phyloP scores from a whole-genome alignment of 2,329 filamentous ascomycete species.

The Microcyclospora tardicrescens region DNA sequence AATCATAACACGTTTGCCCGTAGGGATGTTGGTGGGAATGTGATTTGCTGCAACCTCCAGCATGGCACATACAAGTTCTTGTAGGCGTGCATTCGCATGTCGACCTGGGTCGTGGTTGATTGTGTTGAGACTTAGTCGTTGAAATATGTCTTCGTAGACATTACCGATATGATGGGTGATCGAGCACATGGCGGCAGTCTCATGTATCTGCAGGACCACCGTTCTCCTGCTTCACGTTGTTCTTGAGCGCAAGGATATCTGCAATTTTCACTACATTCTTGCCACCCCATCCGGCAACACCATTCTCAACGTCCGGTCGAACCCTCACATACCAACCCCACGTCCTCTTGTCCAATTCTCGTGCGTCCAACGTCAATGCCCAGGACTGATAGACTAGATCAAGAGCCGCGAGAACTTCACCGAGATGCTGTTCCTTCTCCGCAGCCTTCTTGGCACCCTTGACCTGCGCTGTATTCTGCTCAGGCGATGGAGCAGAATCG shows the following conservation, averaged over 20 bases:
- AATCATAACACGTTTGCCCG: too few relatives aligned
- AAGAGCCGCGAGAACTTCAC: constrained; percentile 55
- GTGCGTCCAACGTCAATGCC: constrained; percentile 46
- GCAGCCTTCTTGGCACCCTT: constrained; percentile 40
- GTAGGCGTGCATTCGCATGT: too few relatives aligned
- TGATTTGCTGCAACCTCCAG: too few relatives aligned
- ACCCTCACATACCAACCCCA: constrained; percentile 74
- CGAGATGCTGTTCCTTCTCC: constrained; percentile 58
- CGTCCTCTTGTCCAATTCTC: constrained; percentile 61
- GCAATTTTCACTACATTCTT: constrained; percentile 57
- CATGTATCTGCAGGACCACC: too few relatives aligned
- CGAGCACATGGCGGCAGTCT: too few relatives aligned
- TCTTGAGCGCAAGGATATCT: constrained; percentile 44
- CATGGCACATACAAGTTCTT: too few relatives aligned
- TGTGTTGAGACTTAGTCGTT: too few relatives aligned
- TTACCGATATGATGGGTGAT: too few relatives aligned
- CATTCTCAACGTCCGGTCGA: constrained; percentile 61
- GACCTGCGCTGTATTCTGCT: constrained; percentile 10
- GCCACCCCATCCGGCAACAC: constrained; percentile 69
- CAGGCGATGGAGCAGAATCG: constrained; percentile 30
- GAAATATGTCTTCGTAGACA: too few relatives aligned
- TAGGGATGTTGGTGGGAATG: too few relatives aligned
- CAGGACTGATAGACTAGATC: constrained; percentile 63
- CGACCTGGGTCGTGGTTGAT: too few relatives aligned
- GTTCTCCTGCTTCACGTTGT: too few relatives aligned